Percentiles rank a stretch among this genome's conserved stretches.
Evolutionary conservation across 306 rosid species (phyloP).

Genomic region (Quercus wislizeni): DNA sequence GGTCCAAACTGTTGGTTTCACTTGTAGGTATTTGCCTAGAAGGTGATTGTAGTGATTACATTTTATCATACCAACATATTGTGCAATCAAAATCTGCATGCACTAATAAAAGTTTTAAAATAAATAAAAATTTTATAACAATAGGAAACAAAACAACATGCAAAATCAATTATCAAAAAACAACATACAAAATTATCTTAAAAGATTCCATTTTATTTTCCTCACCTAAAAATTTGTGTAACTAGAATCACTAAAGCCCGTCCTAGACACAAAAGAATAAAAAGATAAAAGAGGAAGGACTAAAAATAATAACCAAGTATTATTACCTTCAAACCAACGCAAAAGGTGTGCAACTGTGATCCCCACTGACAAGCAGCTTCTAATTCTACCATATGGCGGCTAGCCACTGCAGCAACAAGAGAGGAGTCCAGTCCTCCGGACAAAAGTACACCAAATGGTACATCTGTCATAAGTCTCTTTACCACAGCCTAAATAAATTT

Average conservation of each 20-base stretch:
- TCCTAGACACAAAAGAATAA: not conserved
- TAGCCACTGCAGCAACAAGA: slow-evolving; percentile 90
- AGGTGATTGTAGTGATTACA: no score
- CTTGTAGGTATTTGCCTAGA: no score
- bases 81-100: no score
- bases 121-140: not conserved
- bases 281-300: not conserved
- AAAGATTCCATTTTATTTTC: not conserved
- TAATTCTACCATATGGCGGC: slow-evolving; percentile 61
- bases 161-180: not conserved
- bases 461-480: slow-evolving; percentile 98
- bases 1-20: no score
- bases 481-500: slow-evolving; percentile 69
- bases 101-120: not conserved
- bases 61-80: no score
- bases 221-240: not conserved
- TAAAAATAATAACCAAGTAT: slow-evolving; percentile 17
- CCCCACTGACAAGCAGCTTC: slow-evolving; percentile 90
- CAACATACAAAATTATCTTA: not conserved
- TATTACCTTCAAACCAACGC: slow-evolving; percentile 79
- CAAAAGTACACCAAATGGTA: slow-evolving; percentile 93
- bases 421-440: slow-evolving; percentile 98
- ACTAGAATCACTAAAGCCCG: not conserved
- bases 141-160: not conserved
- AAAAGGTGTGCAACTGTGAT: slow-evolving; percentile 87